These are phyloP conservation scores for Lablab purpureus DNA, from an alignment of 306 rosid genomes.

Conservation along the genomic window DNA sequence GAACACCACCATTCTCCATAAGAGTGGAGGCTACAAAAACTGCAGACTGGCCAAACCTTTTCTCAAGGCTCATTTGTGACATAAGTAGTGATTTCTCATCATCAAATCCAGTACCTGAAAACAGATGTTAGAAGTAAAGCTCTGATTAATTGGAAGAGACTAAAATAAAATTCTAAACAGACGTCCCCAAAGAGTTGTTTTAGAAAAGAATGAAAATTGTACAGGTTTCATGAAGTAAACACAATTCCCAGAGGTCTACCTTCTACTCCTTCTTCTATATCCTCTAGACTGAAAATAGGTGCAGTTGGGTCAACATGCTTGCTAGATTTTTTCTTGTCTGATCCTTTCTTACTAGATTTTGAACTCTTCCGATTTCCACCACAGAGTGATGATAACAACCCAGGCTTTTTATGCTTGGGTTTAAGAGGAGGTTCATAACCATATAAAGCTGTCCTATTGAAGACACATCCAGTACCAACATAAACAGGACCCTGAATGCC, in stretches of 20 bases:
- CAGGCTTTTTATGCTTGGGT: slow-evolving; percentile 79
- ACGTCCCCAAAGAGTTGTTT: background rate
- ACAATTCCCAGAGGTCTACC: slow-evolving; percentile 55
- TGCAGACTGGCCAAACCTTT: slow-evolving; percentile 92
- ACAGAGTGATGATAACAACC: slow-evolving; percentile 73
- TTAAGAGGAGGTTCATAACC: slow-evolving; percentile 96
- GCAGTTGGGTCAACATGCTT: slow-evolving; percentile 81
- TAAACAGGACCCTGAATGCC: slow-evolving; percentile 99
- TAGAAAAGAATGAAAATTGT: background rate
- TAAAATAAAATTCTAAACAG: background rate
- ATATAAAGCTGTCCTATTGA: slow-evolving; percentile 91
- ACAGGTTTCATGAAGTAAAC: background rate
- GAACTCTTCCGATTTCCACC: slow-evolving; percentile 77
- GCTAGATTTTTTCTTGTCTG: slow-evolving; percentile 82
- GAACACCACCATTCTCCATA: slow-evolving; percentile 99
- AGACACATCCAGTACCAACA: slow-evolving; percentile 98
- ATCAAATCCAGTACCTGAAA: slow-evolving; percentile 88
- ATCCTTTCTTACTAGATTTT: slow-evolving; percentile 76
- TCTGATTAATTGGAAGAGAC: slow-evolving; percentile 19
- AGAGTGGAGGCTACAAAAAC: slow-evolving; percentile 95
- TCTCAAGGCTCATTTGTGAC: slow-evolving; percentile 96
- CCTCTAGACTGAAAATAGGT: slow-evolving; percentile 86
- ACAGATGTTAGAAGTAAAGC: background rate
- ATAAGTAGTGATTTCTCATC: slow-evolving; percentile 86
- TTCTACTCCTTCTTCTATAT: slow-evolving; percentile 96